Base-by-base conservation (phyloP, 441 rosid species). In the Metrosideros polymorpha region DNA sequence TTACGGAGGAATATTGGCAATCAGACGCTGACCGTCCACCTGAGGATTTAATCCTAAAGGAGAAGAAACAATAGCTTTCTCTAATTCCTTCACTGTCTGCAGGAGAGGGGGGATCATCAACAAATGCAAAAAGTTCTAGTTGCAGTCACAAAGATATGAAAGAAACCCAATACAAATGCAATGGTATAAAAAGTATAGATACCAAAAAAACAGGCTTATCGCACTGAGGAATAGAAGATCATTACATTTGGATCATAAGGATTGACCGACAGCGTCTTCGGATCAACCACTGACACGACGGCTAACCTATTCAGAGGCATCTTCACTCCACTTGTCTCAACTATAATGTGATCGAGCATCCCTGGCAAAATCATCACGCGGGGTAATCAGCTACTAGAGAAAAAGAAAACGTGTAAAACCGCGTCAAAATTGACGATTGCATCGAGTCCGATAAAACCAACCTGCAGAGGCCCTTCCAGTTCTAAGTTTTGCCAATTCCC, bases 401-500 rank as follows among this genome's bases (percentile, higher is more conserved):
- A 63, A 61, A 35, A 63, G 49, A 25, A 49, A 19, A 43, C 39
- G 59, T n/a, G n/a, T 2, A 5, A 14, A 39, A 22, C 54, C 30
- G 30, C 22, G 43, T 32, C 45, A 5, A 39, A 77, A 39, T n/a
- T 19, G 17, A 54, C 79, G n/a, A 35, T 39, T 15, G 61, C 84
- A 52, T 30, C 84, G 32, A 49, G 39, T 19, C 0, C 22, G 63
- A 35, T n/a, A 43, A 59, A 53, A 83, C 55, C 19, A 84, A 95
- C 98, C 99, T 19, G 98, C 86, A 59, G 99, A 93, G 14, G 99
- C 99, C 89, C 98, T 91, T 86, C 99, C 98, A 5, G 99, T 95
- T 87, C 99, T 88, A 71, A 97, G 86, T 88, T 97, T 97, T 85
- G 94, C 83, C 82, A 97, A 89, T 87, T 96, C 99, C 17, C 97